Conservation (phyloP, 1,284 basidiomycete genomes). For the Lentinus polychrous region DNA sequence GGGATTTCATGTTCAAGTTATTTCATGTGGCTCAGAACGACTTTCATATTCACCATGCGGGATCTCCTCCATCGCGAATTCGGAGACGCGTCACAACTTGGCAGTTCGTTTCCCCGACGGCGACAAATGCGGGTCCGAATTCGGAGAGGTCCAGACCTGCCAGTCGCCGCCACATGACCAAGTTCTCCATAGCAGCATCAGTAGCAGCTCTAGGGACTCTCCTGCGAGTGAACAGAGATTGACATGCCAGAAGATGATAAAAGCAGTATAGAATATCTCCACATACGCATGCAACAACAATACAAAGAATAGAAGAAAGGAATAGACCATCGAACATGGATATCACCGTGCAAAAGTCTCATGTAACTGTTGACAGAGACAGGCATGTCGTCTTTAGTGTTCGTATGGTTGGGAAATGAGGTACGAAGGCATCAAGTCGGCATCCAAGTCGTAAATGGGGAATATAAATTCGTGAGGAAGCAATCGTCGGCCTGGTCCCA, state of each 20-base stretch:
- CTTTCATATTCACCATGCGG: too few species aligned
- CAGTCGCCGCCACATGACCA: not conserved
- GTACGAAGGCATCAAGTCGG: slow-evolving; percentile 12
- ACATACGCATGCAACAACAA: slow-evolving; percentile 7
- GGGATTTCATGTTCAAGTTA: too few species aligned
- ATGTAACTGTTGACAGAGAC: slow-evolving; percentile 1
- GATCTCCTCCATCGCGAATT: too few species aligned
- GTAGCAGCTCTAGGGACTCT: too few species aligned
- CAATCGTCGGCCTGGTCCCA: slow-evolving; percentile 1
- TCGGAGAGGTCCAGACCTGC: too few species aligned
- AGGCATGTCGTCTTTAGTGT: slow-evolving; percentile 7
- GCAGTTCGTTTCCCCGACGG: too few species aligned
- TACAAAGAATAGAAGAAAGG: slow-evolving; percentile 4
- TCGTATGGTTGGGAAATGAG: slow-evolving; percentile 7
- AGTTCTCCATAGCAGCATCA: not conserved
- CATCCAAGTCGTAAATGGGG: slow-evolving; percentile 28
- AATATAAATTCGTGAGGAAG: slow-evolving; percentile 26
- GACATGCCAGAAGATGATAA: slow-evolving; percentile 6
- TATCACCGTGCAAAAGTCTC: slow-evolving; percentile 6
- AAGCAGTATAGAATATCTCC: slow-evolving; percentile 7
- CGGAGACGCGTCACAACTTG: too few species aligned
- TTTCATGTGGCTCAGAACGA: too few species aligned
- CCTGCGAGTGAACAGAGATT: too few species aligned
- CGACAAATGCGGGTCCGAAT: too few species aligned
- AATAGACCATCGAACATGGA: slow-evolving; percentile 5